Percentiles rank a stretch among this genome's conserved stretches.
Conservation (phyloP, 2,329 filamentous ascomycete species). For the Colletotrichum limetticola region DNA sequence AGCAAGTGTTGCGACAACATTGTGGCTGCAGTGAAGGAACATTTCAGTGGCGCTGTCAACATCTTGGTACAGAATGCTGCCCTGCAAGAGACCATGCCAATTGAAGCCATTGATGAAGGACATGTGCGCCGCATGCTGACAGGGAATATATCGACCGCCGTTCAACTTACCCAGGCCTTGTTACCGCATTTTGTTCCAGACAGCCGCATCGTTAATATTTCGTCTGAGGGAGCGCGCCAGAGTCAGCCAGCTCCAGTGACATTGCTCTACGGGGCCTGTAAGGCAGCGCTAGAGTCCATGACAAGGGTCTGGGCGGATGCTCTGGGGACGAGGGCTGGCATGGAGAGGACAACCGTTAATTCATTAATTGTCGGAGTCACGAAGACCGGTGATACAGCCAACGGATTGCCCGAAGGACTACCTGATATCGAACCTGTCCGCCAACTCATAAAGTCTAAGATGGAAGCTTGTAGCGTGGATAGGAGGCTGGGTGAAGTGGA, state of each 20-base stretch:
- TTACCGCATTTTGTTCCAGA: neutral
- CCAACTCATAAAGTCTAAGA: neutral
- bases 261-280: neutral
- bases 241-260: neutral
- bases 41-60: neutral
- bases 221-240: neutral
- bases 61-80: neutral
- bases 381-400: neutral
- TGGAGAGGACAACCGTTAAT: neutral
- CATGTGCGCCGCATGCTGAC: neutral
- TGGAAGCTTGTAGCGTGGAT: neutral
- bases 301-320: neutral
- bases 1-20: neutral
- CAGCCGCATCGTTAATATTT: neutral
- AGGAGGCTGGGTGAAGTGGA: neutral
- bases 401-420: neutral
- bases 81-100: neutral
- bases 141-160: neutral
- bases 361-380: neutral
- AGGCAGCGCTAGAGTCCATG: neutral
- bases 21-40: neutral
- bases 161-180: neutral
- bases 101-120: neutral
- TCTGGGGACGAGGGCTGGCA: neutral
- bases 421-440: neutral